These are phyloP conservation scores for Ustulina deusta DNA, from an alignment of 2,329 filamentous ascomycete species.

Conservation along the genomic window DNA sequence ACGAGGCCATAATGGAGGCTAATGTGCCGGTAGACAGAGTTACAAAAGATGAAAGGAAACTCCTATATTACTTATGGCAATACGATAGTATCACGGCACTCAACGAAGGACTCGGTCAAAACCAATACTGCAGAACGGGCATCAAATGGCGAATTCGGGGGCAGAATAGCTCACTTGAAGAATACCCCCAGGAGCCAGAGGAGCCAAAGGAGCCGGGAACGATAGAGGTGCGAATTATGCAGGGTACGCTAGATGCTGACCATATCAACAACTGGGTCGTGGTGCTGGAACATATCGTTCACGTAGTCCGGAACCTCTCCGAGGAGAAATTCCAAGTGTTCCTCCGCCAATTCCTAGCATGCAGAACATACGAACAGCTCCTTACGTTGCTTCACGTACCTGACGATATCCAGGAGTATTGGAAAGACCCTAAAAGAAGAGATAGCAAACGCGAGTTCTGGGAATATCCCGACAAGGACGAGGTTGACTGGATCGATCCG, in stretches of 20 bases:
- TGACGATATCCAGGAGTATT: conserved; percentile 24
- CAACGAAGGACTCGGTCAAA: background rate
- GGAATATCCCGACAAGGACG: conserved; percentile 41
- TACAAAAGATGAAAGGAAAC: background rate
- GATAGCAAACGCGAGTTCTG: conserved; percentile 18
- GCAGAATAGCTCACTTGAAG: background rate
- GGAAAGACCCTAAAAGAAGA: conserved; percentile 30
- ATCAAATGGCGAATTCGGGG: conserved; percentile 34
- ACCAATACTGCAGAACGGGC: background rate
- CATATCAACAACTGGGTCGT: conserved; percentile 43
- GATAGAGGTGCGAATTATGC: conserved; percentile 39
- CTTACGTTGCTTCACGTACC: conserved; percentile 31
- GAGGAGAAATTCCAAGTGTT: too few species aligned
- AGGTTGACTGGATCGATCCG: conserved; percentile 39
- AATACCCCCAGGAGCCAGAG: background rate
- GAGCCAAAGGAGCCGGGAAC: conserved; percentile 22
- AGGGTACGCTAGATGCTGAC: conserved; percentile 44
- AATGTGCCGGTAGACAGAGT: conserved; percentile 1
- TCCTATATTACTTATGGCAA: conserved; percentile 24
- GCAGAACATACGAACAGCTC: conserved; percentile 14
- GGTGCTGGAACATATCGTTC: conserved; percentile 33
- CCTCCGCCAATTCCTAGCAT: background rate
- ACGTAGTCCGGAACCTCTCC: conserved; percentile 21
- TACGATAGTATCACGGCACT: conserved; percentile 10
- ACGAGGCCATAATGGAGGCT: background rate